Conservation (phyloP, 2,329 filamentous ascomycete genomes). For the Lachnellula subtilissima region DNA sequence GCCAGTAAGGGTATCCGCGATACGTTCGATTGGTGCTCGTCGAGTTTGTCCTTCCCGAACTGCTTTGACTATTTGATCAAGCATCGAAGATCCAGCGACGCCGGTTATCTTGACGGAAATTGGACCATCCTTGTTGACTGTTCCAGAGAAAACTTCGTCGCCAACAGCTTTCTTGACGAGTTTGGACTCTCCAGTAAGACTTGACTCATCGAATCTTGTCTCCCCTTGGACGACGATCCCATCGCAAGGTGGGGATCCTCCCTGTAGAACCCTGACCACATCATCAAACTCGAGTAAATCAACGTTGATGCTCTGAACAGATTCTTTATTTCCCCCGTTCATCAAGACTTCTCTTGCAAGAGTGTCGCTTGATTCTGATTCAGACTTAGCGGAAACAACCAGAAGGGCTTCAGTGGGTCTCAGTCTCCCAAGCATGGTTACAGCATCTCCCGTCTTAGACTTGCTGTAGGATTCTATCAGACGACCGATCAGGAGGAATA, state of each 20-base stretch:
- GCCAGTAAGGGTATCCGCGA: conserved; percentile 67
- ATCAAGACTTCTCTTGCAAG: conserved; percentile 2
- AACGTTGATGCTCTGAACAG: conserved; percentile 32
- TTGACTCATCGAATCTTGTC: conserved; percentile 80
- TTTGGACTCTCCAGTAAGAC: conserved; percentile 74
- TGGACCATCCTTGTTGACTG: conserved; percentile 64
- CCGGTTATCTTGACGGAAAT: conserved; percentile 61
- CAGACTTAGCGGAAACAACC: conserved; percentile 41
- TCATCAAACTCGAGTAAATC: conserved; percentile 69
- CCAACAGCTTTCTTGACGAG: conserved; percentile 58
- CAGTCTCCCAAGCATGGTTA: conserved; percentile 72
- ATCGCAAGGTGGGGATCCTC: conserved; percentile 80
- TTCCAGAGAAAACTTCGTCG: conserved; percentile 67
- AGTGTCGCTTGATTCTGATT: conserved; percentile 3
- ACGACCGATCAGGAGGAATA: conserved; percentile 75
- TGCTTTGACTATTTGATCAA: conserved; percentile 73
- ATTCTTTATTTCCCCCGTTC: conserved; percentile 3
- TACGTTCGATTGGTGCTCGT: conserved; percentile 69
- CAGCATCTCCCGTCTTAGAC: conserved; percentile 80
- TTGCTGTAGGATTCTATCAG: conserved; percentile 87
- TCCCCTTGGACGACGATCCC: conserved; percentile 60
- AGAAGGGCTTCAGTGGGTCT: conserved; percentile 73
- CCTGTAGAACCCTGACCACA: conserved; percentile 68
- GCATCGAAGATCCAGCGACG: conserved; percentile 64
- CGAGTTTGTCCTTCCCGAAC: conserved; percentile 74